Base-by-base conservation (phyloP, 78 protist species). In the Dictyostelium firmibasis region DNA sequence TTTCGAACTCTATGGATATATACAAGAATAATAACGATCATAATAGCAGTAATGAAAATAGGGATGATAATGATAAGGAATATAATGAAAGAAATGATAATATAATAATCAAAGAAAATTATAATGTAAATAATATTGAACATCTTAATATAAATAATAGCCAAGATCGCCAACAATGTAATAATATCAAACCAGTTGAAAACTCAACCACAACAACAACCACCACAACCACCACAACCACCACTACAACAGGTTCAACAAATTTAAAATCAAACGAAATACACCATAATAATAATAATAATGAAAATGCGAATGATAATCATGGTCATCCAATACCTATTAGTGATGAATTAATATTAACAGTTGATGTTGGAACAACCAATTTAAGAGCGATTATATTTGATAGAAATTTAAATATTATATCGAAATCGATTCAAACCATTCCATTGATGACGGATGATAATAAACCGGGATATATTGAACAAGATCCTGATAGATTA, bases 341-440 rank as follows among this genome's bases (percentile, higher is more conserved):
- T 78, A 18, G 27, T 18, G 41, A 31, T 31, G 84, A 81, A 10
- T 89, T 33, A 27, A 81, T 89, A 44, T 81, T 89, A 35, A 62
- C 94, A 16, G 82, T 89, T n/a, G 94, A 89, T 89, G 94, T 89
- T 18, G 94, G 94, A 10, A 89, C 94, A 9, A 89, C 94, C 2
- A 89, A 89, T 69, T 81, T 89, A 33, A 57, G 94, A 47, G 86
- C 94, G 23, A 81, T 89, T 27, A 47, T 89, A 20, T 89, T 89
- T 81, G 94, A 89, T 81, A 62, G 7, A 35, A 20, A 57, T 18
- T 47, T 89, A 13, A 81, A 50, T 47, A 81, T 89, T 25, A 36
- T 89, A 11, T 64, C 87, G 0, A 89, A 89, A 27, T 69, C 84
- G 1, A 81, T 67, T 38, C 88, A 89, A 76, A 69, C 69, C 27